These are phyloP conservation scores for Entomortierella parvispora DNA, from an alignment of 192 early-diverging fungal species.

Conservation along the genomic window DNA sequence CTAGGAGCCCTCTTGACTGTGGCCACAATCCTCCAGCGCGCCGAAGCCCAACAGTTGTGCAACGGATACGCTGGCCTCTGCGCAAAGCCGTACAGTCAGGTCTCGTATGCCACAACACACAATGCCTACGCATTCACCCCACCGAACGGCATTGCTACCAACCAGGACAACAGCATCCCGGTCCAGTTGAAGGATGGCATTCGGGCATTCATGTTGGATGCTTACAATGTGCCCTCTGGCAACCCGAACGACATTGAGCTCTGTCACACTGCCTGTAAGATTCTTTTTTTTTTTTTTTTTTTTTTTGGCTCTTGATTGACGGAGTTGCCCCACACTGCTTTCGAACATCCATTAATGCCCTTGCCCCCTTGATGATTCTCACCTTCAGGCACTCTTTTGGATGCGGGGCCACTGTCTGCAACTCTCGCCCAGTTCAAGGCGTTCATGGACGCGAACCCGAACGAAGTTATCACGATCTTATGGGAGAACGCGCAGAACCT, in stretches of 20 bases:
- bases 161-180: constrained; percentile 70
- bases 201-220: constrained; percentile 78
- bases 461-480: constrained; percentile 40
- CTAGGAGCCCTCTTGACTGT: not conserved
- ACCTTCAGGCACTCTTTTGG: constrained; percentile 23
- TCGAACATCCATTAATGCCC: not conserved
- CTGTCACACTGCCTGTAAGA: constrained; percentile 71
- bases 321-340: not conserved
- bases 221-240: constrained; percentile 36
- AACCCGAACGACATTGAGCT: constrained; percentile 58
- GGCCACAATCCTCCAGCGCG: not conserved
- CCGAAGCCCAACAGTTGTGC: constrained; percentile 54
- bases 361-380: not conserved
- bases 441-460: constrained; percentile 48
- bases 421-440: constrained; percentile 32
- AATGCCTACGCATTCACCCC: constrained; percentile 71
- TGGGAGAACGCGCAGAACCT: constrained; percentile 34
- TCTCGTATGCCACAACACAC: constrained; percentile 78
- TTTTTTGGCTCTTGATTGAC: not conserved
- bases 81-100: constrained; percentile 64
- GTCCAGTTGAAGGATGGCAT: constrained; percentile 79
- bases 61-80: constrained; percentile 81
- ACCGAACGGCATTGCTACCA: constrained; percentile 67
- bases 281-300: not conserved
- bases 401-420: constrained; percentile 30